These are phyloP conservation scores for Diaporthe sp. DNA, from an alignment of 2,329 filamentous ascomycete species.

Conservation along the genomic window DNA sequence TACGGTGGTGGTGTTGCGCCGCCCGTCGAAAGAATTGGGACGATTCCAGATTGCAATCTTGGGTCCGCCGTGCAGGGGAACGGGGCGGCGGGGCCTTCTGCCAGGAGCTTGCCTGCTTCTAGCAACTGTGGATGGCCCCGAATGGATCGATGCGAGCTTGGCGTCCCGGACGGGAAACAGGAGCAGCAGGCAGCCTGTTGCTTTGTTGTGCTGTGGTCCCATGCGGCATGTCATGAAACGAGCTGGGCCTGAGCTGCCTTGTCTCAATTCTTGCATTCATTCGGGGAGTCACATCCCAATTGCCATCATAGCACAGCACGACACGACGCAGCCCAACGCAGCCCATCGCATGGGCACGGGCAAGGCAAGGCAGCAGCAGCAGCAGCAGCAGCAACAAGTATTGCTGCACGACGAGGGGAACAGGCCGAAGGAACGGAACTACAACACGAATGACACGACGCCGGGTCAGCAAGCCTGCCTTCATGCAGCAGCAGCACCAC, in stretches of 20 bases:
- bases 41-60: constrained; percentile 25
- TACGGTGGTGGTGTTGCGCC: constrained; percentile 14
- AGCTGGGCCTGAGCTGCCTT: not conserved
- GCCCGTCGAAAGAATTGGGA: not conserved
- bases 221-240: constrained; percentile 1
- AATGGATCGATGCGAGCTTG: constrained; percentile 27
- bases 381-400: too few species aligned
- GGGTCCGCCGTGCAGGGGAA: constrained; percentile 5
- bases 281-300: not conserved
- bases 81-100: constrained; percentile 21
- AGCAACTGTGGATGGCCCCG: constrained; percentile 1
- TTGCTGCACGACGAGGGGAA: not conserved
- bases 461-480: constrained; percentile 10
- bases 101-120: constrained; percentile 18
- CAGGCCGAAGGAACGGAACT: constrained; percentile 1
- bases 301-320: not conserved
- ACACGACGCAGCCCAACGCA: not conserved
- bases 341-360: not conserved
- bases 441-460: not conserved
- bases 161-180: constrained; percentile 24
- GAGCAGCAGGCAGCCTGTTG: not conserved
- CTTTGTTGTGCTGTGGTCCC: constrained; percentile 5
- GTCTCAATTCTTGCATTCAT: not conserved
- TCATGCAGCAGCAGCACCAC: not conserved
- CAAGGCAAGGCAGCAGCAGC: not conserved